These are phyloP conservation scores for Casuarina glauca DNA, from an alignment of 306 rosid species.

Conservation along the genomic window DNA sequence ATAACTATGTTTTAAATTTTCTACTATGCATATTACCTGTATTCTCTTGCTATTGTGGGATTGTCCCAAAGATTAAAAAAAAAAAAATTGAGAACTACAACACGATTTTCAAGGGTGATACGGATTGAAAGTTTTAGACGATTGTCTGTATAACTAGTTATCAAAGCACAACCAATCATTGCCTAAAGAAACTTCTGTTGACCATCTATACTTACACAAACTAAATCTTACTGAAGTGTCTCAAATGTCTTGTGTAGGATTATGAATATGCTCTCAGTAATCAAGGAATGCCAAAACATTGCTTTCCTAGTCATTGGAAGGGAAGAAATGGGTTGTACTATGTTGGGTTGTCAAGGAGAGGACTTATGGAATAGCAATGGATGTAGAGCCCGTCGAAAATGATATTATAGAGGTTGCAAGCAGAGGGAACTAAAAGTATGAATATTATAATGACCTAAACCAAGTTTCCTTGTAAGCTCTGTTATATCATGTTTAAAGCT, in stretches of 20 bases:
- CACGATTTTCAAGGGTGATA: constrained; percentile 37
- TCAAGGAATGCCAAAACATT: constrained; percentile 49
- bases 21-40: no score
- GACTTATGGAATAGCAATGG: constrained; percentile 49
- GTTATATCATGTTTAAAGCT: no score
- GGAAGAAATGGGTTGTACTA: constrained; percentile 55
- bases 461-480: no score
- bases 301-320: constrained; percentile 53
- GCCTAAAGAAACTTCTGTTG: constrained; percentile 50
- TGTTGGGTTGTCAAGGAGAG: constrained; percentile 55
- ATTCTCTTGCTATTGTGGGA: constrained; percentile 17
- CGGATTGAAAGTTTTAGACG: constrained; percentile 40
- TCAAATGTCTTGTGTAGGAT: constrained; percentile 31
- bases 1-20: no score
- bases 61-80: constrained; percentile 34
- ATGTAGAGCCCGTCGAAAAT: constrained; percentile 42
- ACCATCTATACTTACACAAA: not conserved
- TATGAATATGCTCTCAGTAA: constrained; percentile 33
- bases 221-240: not conserved
- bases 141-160: constrained; percentile 70
- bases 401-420: constrained; percentile 32
- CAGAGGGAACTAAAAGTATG: not conserved
- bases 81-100: constrained; percentile 34
- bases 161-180: constrained; percentile 40
- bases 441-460: no score